Base-by-base conservation (phyloP, 495 filamentous ascomycete species). In the Glarea lozoyensis region DNA sequence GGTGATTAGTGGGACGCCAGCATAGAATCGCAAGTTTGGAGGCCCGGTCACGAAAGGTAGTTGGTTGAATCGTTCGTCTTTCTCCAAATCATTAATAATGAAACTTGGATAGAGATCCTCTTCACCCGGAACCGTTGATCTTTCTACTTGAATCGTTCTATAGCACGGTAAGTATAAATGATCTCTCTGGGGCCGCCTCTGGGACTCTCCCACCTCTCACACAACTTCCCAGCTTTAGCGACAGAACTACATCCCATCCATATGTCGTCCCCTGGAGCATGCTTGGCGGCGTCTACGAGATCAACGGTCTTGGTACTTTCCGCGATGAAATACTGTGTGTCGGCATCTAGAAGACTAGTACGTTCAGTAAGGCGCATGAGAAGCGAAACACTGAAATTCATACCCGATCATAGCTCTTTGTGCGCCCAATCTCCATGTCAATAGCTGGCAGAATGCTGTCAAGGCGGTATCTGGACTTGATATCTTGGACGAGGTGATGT, bases 1-100 rank as follows among this genome's bases (percentile, higher is more conserved):
- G 0, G 80, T 84, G 3, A 79, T 72, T 19, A 90, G 68, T 0
- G 81, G 79, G 1, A 78, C 76, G 11, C 75, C 79, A 5, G 75
- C 76, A 47, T 84, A 85, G 55, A 80, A 85, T 13, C 58, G 64
- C 31, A 68, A 56, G 34, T 60, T 46, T 1, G 73, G 60, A 67
- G 66, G 59, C 17, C 53, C 56, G 17, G 48, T 40, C 23, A 75
- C 63, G 45, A 66, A 66, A 1, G 61, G 48, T 33, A 64, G 57
- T 38, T 65, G 45, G 39, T 62, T 63, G 50, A 75, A 78, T 2
- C 59, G 56, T 7, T 63, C 63, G 38, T 81, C 73, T 4, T 50
- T 16, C 3, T 58, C 57, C 10, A 82, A 62, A 48, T 82, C 72
- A 25, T 50, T 37, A 20, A 56, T 46, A 21, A 50, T 31, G 31